These are phyloP conservation scores for Colletotrichum navitas DNA, from an alignment of 2,329 filamentous ascomycete genomes.

Conservation along the genomic window DNA sequence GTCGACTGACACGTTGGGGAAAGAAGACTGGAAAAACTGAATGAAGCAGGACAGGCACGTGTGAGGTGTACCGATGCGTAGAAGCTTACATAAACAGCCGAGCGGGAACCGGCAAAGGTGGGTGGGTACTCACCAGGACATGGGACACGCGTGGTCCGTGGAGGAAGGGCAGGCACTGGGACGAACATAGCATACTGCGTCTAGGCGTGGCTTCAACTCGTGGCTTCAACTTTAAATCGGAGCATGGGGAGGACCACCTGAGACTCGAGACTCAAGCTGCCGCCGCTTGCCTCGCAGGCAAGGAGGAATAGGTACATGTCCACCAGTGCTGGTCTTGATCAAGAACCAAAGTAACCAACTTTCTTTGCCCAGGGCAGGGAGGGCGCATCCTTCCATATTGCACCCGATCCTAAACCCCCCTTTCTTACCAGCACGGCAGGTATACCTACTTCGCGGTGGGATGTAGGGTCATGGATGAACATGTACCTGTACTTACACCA, in stretches of 20 bases:
- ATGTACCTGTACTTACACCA: neutral
- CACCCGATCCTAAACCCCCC: neutral
- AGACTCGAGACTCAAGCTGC: slow-evolving; percentile 1
- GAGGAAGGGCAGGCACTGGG: neutral
- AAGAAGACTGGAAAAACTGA: neutral
- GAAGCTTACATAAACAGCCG: neutral
- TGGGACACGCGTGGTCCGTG: neutral
- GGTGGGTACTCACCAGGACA: neutral
- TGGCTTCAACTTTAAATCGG: slow-evolving; percentile 32
- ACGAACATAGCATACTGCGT: too few relatives aligned
- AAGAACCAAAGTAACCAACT: neutral
- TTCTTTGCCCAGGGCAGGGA: neutral
- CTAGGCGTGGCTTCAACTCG: neutral
- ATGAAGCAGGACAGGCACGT: neutral
- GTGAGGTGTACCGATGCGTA: neutral
- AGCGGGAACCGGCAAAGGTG: neutral
- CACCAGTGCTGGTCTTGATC: neutral
- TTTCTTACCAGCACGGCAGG: neutral
- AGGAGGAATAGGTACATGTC: neutral
- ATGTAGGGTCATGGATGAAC: too few relatives aligned
- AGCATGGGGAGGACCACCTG: slow-evolving; percentile 24
- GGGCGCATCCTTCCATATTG: neutral
- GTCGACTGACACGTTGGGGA: neutral
- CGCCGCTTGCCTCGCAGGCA: neutral
- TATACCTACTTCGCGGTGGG: too few relatives aligned